A percentile compares a stretch with the other conserved stretches of the same genome.
These are phyloP conservation scores for Phytophthora colocasiae DNA, from an alignment of 352 stramenopile genomes.

Conservation along the genomic window DNA sequence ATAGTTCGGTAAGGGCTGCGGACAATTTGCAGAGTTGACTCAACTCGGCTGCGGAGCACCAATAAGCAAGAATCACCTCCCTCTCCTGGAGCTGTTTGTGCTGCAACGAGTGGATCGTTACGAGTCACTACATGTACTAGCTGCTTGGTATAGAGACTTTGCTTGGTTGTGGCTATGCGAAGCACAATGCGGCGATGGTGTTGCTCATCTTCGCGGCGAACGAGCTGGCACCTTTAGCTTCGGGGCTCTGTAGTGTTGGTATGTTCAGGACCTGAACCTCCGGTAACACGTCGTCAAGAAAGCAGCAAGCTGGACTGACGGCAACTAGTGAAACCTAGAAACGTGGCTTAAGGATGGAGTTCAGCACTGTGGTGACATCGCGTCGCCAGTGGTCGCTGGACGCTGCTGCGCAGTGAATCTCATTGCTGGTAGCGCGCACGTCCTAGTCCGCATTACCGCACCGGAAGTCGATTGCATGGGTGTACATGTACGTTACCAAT, in stretches of 20 bases:
- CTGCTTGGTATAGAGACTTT: constrained; percentile 26
- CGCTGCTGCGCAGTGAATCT: neutral
- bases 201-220: constrained; percentile 17
- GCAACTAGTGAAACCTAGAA: too few species aligned
- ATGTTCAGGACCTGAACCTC: too few species aligned
- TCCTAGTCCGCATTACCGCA: constrained; percentile 19
- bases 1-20: constrained; percentile 4
- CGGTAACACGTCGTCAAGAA: too few species aligned
- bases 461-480: constrained; percentile 6
- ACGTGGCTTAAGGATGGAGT: constrained; percentile 7
- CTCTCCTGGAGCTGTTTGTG: too few species aligned
- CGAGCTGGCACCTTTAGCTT: neutral
- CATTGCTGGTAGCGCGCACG: constrained; percentile 13
- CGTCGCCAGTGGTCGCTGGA: constrained; percentile 6
- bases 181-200: constrained; percentile 14
- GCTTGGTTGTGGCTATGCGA: too few species aligned
- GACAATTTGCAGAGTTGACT: too few species aligned
- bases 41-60: too few species aligned
- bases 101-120: too few species aligned
- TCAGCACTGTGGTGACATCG: constrained; percentile 12
- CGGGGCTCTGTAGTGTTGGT: too few species aligned
- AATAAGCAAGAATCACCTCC: too few species aligned
- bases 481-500: constrained; percentile 24
- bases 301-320: too few species aligned
- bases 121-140: neutral